Base-by-base conservation (phyloP, 2,329 filamentous ascomycete genomes). In the Mariannaea elegans region DNA sequence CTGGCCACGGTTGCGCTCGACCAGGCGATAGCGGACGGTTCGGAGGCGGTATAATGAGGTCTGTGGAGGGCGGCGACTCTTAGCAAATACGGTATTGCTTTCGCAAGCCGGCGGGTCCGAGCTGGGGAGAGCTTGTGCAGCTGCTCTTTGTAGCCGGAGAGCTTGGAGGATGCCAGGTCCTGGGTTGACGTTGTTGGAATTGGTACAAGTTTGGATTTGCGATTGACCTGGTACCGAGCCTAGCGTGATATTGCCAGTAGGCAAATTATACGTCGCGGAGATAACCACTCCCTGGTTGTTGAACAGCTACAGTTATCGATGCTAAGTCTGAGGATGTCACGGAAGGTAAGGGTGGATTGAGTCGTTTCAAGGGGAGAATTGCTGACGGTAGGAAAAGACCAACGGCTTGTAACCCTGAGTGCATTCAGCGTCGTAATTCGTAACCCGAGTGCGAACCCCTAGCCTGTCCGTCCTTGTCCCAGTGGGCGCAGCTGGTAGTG, bases 161-260 rank as follows among this genome's bases (percentile, higher is more conserved):
- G 45, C 32, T 54, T 34, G 38, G 16, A 10, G 14, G 10, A 36
- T 36, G 5, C 45, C 45, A 32, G 19, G 49, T 9, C n/a, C 24
- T 42, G 32, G 55, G 56, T 67, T 70, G 67, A 69, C 67, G 67
- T 70, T 58, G 67, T 65, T 55, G 65, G 53, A 63, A 14, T 51
- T 58, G 38, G 49, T 27, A 34, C 48, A 52, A 23, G 24, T n/a
- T n/a, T 42, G 18, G 36, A 34, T 32, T 41, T 44, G 49, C 48
- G 39, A 31, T 36, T 52, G 16, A 13, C 29, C 13, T 36, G 36
- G 38, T 52, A 42, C 34, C 34, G 34, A 23, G 36, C 38, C 18
- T 42, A 44, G 49, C 24, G 27, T 12, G 27, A 52, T 52, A 19
- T 19, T 4, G 31, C 39, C 47, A 24, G 39, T 23, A 4, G 14